Conservation (phyloP, 495 filamentous ascomycete species). For the Penicillium macrosclerotiorum region DNA sequence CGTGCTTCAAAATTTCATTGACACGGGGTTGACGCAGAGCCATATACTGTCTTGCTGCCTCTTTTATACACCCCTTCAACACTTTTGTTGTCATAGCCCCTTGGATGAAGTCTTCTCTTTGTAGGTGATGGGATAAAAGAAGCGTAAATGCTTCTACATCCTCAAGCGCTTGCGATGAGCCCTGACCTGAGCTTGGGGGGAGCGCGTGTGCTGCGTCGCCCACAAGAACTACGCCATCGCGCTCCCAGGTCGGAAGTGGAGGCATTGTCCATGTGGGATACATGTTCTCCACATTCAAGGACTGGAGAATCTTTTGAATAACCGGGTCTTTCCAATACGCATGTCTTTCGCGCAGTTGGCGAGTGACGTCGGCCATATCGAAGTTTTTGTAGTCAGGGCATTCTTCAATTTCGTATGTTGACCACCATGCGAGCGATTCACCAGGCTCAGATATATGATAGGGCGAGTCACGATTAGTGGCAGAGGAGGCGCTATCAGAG, state of each 20-base stretch:
- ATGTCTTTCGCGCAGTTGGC: constrained; percentile 45
- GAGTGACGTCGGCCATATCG: constrained; percentile 35
- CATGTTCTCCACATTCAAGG: constrained; percentile 41
- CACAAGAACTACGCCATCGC: constrained; percentile 38
- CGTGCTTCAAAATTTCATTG: constrained; percentile 25
- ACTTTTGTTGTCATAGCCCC: background rate
- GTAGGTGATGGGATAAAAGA: constrained; percentile 32
- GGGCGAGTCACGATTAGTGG: constrained; percentile 21
- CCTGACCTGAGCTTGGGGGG: constrained; percentile 47
- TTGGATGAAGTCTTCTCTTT: background rate
- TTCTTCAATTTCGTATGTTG: constrained; percentile 40
- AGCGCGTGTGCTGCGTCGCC: constrained; percentile 49
- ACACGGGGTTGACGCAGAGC: constrained; percentile 32
- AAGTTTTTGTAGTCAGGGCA: constrained; percentile 38
- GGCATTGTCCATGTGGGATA: constrained; percentile 55
- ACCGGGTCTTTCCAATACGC: constrained; percentile 49
- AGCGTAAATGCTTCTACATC: constrained; percentile 40
- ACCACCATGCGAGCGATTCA: constrained; percentile 46
- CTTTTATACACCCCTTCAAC: constrained; percentile 16
- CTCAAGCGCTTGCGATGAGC: constrained; percentile 48
- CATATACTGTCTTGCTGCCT: constrained; percentile 28
- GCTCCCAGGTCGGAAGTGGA: constrained; percentile 47
- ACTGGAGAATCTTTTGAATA: constrained; percentile 42
- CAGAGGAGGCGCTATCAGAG: constrained; percentile 19
- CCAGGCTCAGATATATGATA: constrained; percentile 34